Percentiles rank a stretch among this genome's conserved stretches.
Evolutionary conservation across 306 rosid genomes (phyloP).

Genomic region (Glycine tomentella): DNA sequence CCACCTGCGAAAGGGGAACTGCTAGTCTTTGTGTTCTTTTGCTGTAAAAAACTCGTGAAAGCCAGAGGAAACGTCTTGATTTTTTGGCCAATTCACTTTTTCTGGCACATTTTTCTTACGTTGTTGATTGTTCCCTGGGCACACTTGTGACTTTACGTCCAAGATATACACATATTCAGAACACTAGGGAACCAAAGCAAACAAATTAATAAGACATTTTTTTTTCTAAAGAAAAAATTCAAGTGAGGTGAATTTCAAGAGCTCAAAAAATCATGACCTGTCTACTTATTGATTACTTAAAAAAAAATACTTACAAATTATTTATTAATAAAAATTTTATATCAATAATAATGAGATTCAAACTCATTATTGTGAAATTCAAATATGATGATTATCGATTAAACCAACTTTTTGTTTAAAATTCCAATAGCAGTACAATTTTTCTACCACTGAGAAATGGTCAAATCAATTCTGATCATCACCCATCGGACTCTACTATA

Average conservation of each 20-base stretch:
- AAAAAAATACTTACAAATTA: no score
- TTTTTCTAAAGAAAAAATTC: not conserved
- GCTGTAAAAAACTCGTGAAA: conserved; percentile 32
- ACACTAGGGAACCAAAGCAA: conserved; percentile 21
- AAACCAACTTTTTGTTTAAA: no score
- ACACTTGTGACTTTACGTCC: conserved; percentile 11
- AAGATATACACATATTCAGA: not conserved
- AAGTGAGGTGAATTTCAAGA: no score
- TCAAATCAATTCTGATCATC: conserved; percentile 33
- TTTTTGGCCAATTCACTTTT: no score
- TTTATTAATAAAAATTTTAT: no score
- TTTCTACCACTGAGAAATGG: conserved; percentile 39
- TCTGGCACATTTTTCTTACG: no score
- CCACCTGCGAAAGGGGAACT: not conserved
- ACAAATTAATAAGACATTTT: conserved; percentile 40
- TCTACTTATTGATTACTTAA: no score
- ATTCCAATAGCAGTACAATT: conserved; percentile 41
- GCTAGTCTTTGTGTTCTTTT: conserved; percentile 27
- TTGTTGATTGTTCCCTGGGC: conserved; percentile 39
- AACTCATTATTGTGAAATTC: no score
- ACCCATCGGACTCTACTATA: conserved; percentile 24
- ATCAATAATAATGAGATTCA: no score
- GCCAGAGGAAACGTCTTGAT: no score
- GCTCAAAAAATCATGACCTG: no score
- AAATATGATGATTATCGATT: no score